Base-by-base conservation (phyloP, 2,329 filamentous ascomycete species). In the Catunica adiposa region DNA sequence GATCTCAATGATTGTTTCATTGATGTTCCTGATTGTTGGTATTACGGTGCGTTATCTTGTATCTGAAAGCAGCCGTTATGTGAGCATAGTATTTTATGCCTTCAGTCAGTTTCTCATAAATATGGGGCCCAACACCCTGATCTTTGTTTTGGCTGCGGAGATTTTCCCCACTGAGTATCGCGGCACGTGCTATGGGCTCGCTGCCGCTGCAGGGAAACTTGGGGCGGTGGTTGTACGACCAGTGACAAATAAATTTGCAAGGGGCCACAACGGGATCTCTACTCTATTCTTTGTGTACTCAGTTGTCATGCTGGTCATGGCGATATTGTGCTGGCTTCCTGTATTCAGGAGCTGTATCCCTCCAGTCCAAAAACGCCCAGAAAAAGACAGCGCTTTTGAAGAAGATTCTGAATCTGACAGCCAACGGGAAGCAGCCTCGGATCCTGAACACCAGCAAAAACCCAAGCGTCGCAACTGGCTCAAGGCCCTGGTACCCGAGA, bases 61-160 rank as follows among this genome's bases (percentile, higher is more conserved):
- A 4, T 56, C 52, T 14, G 53, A 57, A 22, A 50, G 44, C 17
- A 52, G 23, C 20, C 46, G 48, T 29, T 52, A 51, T 17, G 55
- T 51, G 17, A 57, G 55, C 17, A 54, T 59, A 5, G 56, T 59
- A 3, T 59, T 59, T 40, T 59, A 63, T 17, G 62, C 57, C 52
- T 59, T 66, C 42, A 58, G 59, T 34, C 59, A 62, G 44, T 62
- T 65, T 31, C 56, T 64, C 25, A 64, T 63, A 56, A 66, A 65
- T 50, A 56, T 64, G 15, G 64, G 65, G 0, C 63, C 65, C 2
- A 66, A 65, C 52, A 64, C 63, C 4, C 53, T 66, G 1, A 65
- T 61, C 15, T 66, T 66, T 52, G 61, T 67, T 17, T 46, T 66
- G 25, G 61, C 64, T 0, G 65, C 62, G 23, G 66, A 67, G 58